Evolutionary conservation across 1,284 basidiomycete species (phyloP).

Genomic region (Macrocystidia cucumis): DNA sequence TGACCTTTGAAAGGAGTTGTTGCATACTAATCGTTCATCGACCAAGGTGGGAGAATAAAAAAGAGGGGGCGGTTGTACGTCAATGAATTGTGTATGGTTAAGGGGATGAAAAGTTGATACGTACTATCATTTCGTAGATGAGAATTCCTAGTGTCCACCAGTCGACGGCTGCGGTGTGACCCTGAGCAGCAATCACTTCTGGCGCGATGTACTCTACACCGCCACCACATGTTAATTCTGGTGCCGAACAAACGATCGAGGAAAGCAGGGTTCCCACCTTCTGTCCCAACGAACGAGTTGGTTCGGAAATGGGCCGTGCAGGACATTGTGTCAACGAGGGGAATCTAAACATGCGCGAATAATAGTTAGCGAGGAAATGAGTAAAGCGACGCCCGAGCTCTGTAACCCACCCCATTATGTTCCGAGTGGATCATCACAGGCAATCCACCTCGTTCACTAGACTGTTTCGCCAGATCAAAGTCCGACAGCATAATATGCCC

Average conservation of each 20-base stretch:
- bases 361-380: conserved; percentile 6
- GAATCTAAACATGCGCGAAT: conserved; percentile 42
- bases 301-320: conserved; percentile 98
- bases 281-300: conserved; percentile 98
- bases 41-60: no score
- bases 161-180: conserved; percentile 97
- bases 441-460: conserved; percentile 76
- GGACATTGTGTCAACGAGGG: conserved; percentile 92
- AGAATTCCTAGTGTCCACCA: conserved; percentile 99
- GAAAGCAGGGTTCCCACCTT: conserved; percentile 51
- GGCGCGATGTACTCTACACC: conserved; percentile 93
- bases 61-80: conserved; percentile 21
- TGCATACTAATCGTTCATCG: conserved; percentile 82
- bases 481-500: conserved; percentile 99
- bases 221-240: conserved; percentile 18
- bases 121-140: conserved; percentile 99
- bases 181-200: conserved; percentile 96
- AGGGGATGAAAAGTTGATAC: conserved; percentile 32
- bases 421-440: conserved; percentile 90
- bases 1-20: conserved; percentile 98
- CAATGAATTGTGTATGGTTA: conserved; percentile 18
- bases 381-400: conserved; percentile 9
- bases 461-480: conserved; percentile 98
- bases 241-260: conserved; percentile 13
- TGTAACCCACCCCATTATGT: conserved; percentile 70